Conservation (phyloP, 441 rosid genomes). For the Adansonia madagascariensis region DNA sequence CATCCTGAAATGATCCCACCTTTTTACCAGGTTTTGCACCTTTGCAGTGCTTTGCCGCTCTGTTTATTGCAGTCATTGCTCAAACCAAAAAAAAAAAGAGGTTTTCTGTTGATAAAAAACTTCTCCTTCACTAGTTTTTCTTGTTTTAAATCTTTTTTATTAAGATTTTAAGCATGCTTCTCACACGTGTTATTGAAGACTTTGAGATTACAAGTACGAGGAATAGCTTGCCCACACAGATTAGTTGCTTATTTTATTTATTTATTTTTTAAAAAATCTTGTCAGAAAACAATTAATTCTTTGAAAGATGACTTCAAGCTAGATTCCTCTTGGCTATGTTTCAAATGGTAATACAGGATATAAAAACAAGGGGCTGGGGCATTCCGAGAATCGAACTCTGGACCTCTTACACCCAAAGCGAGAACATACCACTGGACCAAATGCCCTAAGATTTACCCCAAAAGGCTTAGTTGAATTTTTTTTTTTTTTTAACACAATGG, state of each 20-base stretch:
- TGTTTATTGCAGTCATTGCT: not conserved
- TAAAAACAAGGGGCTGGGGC: slow-evolving; percentile 31
- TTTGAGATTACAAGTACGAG: not conserved
- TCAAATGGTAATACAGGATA: not conserved
- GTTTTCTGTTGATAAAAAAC: not conserved
- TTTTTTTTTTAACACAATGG: not conserved
- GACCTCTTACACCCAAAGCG: slow-evolving; percentile 3
- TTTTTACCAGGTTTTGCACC: not conserved
- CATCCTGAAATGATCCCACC: not conserved
- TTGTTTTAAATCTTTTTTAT: not conserved
- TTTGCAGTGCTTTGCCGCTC: not conserved
- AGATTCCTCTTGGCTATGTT: not conserved
- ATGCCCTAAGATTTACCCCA: too few species aligned
- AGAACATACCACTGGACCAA: not conserved
- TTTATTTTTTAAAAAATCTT: not conserved
- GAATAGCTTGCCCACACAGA: not conserved
- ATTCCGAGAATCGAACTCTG: slow-evolving; percentile 34
- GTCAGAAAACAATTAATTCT: not conserved
- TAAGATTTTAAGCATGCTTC: not conserved
- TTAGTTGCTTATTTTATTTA: slow-evolving; percentile 1
- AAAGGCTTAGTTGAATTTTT: too few species aligned
- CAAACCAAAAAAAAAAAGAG: not conserved
- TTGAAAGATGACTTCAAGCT: not conserved
- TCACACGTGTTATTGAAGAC: not conserved
- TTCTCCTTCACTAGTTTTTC: not conserved